Evolutionary conservation across 768 basidiomycete genomes (phyloP).

Genomic region (Podaxis mareebaensis): DNA sequence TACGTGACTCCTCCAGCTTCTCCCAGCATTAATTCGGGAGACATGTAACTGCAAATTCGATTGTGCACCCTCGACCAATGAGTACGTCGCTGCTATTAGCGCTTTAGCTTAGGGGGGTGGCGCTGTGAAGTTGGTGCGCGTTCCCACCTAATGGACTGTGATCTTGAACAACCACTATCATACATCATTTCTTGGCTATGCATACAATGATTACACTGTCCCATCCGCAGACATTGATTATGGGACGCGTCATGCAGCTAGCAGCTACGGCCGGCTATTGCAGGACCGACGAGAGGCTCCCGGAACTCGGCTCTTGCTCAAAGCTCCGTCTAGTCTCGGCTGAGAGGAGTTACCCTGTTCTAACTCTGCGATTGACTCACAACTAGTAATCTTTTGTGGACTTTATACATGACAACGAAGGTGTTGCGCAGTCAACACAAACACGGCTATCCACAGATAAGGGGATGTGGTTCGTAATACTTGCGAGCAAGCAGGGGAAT

Average conservation of each 20-base stretch:
- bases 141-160: not conserved
- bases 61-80: too few species aligned
- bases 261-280: not conserved
- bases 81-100: too few species aligned
- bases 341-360: too few species aligned
- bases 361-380: not conserved
- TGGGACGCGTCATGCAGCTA: not conserved
- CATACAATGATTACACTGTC: not conserved
- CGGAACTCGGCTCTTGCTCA: not conserved
- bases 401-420: not conserved
- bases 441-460: not conserved
- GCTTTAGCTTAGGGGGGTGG: too few species aligned
- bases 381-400: not conserved
- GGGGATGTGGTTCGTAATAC: not conserved
- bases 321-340: not conserved
- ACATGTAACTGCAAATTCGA: too few species aligned
- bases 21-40: too few species aligned
- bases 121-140: not conserved
- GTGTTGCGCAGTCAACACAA: not conserved
- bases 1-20: too few species aligned
- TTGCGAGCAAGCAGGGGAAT: slow-evolving; percentile 24
- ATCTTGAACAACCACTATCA: not conserved
- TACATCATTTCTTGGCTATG: not conserved
- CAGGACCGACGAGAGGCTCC: not conserved
- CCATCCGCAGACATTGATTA: not conserved